Base-by-base conservation (phyloP, 306 rosid genomes). In the Senna siamea region DNA sequence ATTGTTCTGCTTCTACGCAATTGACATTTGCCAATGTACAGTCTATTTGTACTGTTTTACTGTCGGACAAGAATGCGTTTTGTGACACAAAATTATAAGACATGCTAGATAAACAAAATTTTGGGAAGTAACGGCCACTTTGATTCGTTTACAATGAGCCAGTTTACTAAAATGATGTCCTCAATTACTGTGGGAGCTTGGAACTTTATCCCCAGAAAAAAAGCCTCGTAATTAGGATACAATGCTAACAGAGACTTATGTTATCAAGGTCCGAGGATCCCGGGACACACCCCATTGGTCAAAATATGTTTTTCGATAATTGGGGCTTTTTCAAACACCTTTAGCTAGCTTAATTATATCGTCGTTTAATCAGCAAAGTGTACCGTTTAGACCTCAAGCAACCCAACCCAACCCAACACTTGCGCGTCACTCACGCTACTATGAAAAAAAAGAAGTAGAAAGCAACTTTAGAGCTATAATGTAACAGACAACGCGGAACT, bases 381-480 rank as follows among this genome's bases (percentile, higher is more conserved):
- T 10, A 5, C 0, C n/a, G 32, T 35, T 26, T 20, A 62, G 23
- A 38, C 37, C 40, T 30, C 13, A 19, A 8, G 70, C 55, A 26
- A 48, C 69, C 18, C 47, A 40, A 37, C 69, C 17, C 64, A 1
- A 26, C 73, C 20, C 72, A 30, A 37, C 30, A 37, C 8, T 37
- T 69, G 80, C 35, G 20, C 73, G 60, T 14, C 69, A 20, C 78
- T 62, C n/a, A 58, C 56, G 14, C 47, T 53, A 53, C 35, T 51
- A 44, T 75, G 6, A 60, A 20, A 32, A 2, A 13, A 15, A 20
- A 0, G 13, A 10, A 19, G 15, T 12, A 9, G 2, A 55, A 38
- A 70, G n/a, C 65, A 15, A 43, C 69, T 72, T 9, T 12, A 37
- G 68, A 19, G 63, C 26, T 41, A 22, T 20, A 15, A 53, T 26